Base-by-base conservation (phyloP, 2,329 filamentous ascomycete genomes). In the Cladosporium sp. region DNA sequence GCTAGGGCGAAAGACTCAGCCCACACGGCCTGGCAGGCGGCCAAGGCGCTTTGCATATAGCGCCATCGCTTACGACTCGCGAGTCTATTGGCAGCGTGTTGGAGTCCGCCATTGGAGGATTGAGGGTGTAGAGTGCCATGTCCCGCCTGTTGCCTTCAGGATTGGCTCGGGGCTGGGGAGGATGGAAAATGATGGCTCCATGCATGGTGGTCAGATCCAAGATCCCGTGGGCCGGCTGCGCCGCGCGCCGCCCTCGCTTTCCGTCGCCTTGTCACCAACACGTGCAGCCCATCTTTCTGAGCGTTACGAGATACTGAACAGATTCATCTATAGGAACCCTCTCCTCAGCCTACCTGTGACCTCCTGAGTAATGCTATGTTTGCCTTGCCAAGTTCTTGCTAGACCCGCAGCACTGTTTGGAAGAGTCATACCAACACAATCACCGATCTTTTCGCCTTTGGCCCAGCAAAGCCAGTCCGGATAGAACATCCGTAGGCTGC, bases 1-100 rank as follows among this genome's bases (percentile, higher is more conserved):
- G 50, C 61, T 40, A 59, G 26, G 55, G 33, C 61, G 53, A 37
- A 62, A 56, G 33, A 37, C 50, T 63, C 49, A 55, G 61, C 50
- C 61, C 59, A 62, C 59, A 31, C 49, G 33, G 33, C 33, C 33
- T 35, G 12, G 33, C 33, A 35, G 8, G 28, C 35, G 61, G 61
- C 61, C 50, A 63, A 56, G 61, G 61, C 61, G 50, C 31, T 53
- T 23, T 40, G 40, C 50, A 10, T 40, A 44, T 31, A 56, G 49
- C 50, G 50, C 49, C 50, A 53, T 44, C 33, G 50, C 49, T 35
- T 63, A 55, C 18, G 50, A 62, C 59, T 62, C 60, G 60, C 60
- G 50, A 53, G 40, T 56, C 33, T 29, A 46, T n/a, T 31, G 26
- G 50, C 49, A n/a, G 33, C 16, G 33, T 26, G 35, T 62, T 18